phyloP scores from a whole-genome alignment of 441 rosid species.

The Bruguiera hainesii region DNA sequence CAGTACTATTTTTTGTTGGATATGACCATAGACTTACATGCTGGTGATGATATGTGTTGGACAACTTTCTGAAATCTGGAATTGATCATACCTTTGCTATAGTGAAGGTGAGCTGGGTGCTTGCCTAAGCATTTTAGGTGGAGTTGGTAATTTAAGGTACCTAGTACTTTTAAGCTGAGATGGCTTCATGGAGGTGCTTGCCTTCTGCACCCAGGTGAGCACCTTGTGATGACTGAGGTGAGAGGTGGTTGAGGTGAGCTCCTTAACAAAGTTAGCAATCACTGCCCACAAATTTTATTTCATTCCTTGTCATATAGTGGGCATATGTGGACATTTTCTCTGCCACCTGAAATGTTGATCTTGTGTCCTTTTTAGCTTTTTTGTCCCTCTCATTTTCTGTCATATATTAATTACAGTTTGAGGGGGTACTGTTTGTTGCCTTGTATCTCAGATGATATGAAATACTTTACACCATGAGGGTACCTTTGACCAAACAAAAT shows the following conservation, averaged over 20 bases:
- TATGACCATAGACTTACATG: too few species aligned
- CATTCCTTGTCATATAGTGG: too few species aligned
- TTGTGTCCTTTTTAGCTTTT: too few species aligned
- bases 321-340: too few species aligned
- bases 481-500: too few species aligned
- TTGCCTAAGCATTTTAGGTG: not conserved
- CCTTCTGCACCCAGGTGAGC: not conserved
- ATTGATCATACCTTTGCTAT: not conserved
- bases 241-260: not conserved
- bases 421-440: too few species aligned
- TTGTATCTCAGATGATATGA: too few species aligned
- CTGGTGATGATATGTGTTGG: too few species aligned
- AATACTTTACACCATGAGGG: too few species aligned
- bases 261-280: not conserved
- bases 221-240: not conserved
- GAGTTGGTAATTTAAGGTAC: not conserved
- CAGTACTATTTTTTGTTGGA: not conserved
- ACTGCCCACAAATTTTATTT: not conserved
- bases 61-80: not conserved
- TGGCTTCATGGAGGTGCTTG: not conserved
- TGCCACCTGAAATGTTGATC: too few species aligned
- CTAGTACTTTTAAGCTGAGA: not conserved
- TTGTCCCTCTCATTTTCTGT: too few species aligned
- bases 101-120: not conserved
- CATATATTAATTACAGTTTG: too few species aligned